Evolutionary conservation across 345 rosid genomes (phyloP).

Genomic region (Orychophragmus violaceus): DNA sequence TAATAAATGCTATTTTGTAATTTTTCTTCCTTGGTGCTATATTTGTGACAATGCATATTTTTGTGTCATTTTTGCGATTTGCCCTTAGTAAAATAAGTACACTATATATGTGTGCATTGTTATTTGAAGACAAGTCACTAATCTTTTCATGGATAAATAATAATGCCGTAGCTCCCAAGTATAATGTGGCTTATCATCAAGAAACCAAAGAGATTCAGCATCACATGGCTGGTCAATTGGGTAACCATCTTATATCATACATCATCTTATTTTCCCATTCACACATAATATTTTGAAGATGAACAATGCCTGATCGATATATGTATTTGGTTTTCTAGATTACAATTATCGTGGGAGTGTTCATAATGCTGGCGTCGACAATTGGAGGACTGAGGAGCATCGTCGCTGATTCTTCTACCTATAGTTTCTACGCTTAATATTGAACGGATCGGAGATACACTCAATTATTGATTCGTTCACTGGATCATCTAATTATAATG

Average conservation of each 20-base stretch:
- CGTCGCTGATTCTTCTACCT: constrained; percentile 65
- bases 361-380: constrained; percentile 88
- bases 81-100: background rate
- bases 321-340: constrained; percentile 24
- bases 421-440: constrained; percentile 58
- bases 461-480: background rate
- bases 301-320: background rate
- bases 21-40: too few species aligned
- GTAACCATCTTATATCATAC: constrained; percentile 35
- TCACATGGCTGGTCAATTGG: constrained; percentile 83
- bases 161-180: constrained; percentile 66
- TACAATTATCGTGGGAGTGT: constrained; percentile 53
- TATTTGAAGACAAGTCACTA: background rate
- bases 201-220: constrained; percentile 75
- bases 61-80: too few species aligned
- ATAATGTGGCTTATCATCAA: constrained; percentile 86
- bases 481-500: constrained; percentile 12
- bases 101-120: background rate
- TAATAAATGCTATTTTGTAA: too few species aligned
- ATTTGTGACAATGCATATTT: too few species aligned
- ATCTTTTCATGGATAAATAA: background rate
- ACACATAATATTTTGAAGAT: background rate
- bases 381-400: constrained; percentile 91
- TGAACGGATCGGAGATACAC: background rate
- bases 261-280: background rate